Evolutionary conservation across 371 early-diverging fungal species (phyloP).

Genomic region (Apophysomyces ossiformis): DNA sequence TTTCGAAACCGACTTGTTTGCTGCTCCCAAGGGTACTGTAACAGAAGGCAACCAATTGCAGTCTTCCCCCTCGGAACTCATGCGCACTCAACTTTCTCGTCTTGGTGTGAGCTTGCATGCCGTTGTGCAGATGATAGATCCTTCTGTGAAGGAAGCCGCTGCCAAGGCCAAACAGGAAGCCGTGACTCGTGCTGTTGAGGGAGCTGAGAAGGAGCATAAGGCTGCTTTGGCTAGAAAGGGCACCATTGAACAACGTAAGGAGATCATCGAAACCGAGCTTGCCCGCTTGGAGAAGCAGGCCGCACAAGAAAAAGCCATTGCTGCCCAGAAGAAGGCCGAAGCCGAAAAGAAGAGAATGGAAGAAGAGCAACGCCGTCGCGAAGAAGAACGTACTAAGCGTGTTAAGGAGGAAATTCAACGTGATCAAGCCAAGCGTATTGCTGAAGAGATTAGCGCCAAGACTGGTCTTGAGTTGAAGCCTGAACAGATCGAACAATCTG

Average conservation of each 20-base stretch:
- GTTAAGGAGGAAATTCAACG: constrained; percentile 84
- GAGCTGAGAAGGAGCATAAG: constrained; percentile 85
- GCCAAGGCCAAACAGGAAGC: constrained; percentile 67
- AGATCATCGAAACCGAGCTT: constrained; percentile 80
- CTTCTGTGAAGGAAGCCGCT: constrained; percentile 68
- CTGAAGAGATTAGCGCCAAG: constrained; percentile 84
- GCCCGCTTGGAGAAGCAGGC: constrained; percentile 82
- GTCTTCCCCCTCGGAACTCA: constrained; percentile 84
- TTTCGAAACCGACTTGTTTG: constrained; percentile 88
- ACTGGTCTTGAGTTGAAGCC: constrained; percentile 80
- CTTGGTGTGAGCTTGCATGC: constrained; percentile 81
- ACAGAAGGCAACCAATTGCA: constrained; percentile 88
- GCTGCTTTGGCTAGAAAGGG: constrained; percentile 76
- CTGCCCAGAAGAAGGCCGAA: constrained; percentile 82
- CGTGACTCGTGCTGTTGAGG: constrained; percentile 66
- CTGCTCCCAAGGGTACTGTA: constrained; percentile 71
- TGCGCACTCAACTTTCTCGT: constrained; percentile 83
- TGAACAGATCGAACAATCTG: constrained; percentile 85
- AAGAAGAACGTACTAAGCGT: constrained; percentile 79
- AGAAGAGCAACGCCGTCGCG: constrained; percentile 86
- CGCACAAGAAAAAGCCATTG: constrained; percentile 75
- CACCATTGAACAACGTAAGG: constrained; percentile 93
- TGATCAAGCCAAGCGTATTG: constrained; percentile 86
- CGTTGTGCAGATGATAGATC: constrained; percentile 87
- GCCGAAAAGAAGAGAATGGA: constrained; percentile 83